Evolutionary conservation across 139 green algal species (phyloP).

Genomic region (Bryopsis sp.): DNA sequence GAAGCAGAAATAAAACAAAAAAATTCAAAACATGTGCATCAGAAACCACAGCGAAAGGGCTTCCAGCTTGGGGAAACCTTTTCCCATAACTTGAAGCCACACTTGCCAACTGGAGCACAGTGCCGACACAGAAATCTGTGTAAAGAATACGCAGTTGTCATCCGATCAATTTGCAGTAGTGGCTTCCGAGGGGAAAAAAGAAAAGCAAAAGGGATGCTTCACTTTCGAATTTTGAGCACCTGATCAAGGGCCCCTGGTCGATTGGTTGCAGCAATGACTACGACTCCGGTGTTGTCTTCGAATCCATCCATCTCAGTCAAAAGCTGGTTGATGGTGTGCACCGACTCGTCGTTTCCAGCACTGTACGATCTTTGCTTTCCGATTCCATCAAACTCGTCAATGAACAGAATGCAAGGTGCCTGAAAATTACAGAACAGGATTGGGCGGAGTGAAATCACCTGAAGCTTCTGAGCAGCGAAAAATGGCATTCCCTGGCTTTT

Average conservation of each 20-base stretch:
- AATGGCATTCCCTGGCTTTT: no score
- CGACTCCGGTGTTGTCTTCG: constrained; percentile 87
- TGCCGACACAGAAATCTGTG: no score
- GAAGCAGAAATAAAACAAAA: no score
- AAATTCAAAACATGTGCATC: no score
- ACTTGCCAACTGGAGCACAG: no score
- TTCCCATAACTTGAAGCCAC: no score
- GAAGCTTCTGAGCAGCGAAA: background rate
- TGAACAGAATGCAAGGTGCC: constrained; percentile 91
- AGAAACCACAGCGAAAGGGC: no score
- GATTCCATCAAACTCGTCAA: constrained; percentile 95
- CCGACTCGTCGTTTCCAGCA: constrained; percentile 63
- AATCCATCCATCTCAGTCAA: constrained; percentile 96
- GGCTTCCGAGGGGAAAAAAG: no score
- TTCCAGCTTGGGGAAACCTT: no score
- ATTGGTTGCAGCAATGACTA: constrained; percentile 97
- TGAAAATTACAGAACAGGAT: constrained; percentile 11
- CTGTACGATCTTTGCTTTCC: constrained; percentile 44
- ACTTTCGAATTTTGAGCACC: constrained; percentile 64
- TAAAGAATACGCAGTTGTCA: no score
- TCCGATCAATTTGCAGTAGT: no score
- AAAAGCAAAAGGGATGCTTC: no score
- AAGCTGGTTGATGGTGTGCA: constrained; percentile 93
- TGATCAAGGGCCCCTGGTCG: constrained; percentile 79
- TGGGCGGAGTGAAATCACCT: background rate